Base-by-base conservation (phyloP, 2,329 filamentous ascomycete species). In the Aspergillus sp. region DNA sequence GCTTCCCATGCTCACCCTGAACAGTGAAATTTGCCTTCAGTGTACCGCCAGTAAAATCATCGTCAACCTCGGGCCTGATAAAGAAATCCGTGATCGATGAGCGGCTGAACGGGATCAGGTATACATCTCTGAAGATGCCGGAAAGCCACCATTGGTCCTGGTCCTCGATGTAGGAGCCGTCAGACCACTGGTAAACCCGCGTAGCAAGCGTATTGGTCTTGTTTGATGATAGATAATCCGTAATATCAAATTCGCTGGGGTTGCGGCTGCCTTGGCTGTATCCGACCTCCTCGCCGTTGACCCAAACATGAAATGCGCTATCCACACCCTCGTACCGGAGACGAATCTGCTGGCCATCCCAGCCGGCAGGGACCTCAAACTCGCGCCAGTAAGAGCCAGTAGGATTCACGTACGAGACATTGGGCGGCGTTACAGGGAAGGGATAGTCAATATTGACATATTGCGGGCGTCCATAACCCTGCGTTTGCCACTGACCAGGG, bases 281-380 rank as follows among this genome's bases (percentile, higher is more conserved):
- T 2, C 88, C 88, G 3, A 90, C 76, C 39, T 85, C 73, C 17
- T 76, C 68, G 0, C 85, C 85, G 62, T 90, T 90, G 8, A 90
- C 73, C 81, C 83, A 90, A 9, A 90, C 73, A 69, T 90, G 87
- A 65, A 87, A 90, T 0, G 87, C 84, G 64, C 85, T 87, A 64
- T 90, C 88, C 0, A 90, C 87, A 1, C 88, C 88, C 55, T 90
- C 88, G 59, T 90, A 90, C 11, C 88, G 78, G 21, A 90, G 73
- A 15, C 87, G 79, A 17, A 90, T 72, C 62, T 89, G 86, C 44
- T 73, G 68, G 9, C 73, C 75, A 33, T 53, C 73, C 76, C 81
- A 84, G 7, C 74, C 69, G 2, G 71, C 55, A 0, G 85, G 85
- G 3, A 88, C 76, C 2, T 73, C 64, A 63, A 89, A 88, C 3